Conservation (phyloP, 371 early-diverging fungal genomes). For the Lichtheimia ramosa region DNA sequence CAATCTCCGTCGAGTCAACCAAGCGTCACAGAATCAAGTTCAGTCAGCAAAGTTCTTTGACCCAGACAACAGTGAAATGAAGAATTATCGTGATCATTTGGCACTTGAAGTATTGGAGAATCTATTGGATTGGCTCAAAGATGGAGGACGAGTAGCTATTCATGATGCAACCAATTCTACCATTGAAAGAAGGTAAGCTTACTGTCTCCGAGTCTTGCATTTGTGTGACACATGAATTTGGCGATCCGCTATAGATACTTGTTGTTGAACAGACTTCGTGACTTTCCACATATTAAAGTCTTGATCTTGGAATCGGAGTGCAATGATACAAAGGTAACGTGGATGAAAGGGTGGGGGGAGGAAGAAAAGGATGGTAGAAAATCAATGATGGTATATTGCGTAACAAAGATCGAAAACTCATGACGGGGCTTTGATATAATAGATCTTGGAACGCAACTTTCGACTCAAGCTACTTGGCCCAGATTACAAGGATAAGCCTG, state of each 20-base stretch:
- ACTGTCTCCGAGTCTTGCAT: neutral
- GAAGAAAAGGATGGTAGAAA: too few relatives aligned
- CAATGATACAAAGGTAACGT: slow-evolving; percentile 49
- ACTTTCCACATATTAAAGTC: slow-evolving; percentile 56
- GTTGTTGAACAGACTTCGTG: slow-evolving; percentile 62
- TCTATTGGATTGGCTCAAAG: slow-evolving; percentile 73
- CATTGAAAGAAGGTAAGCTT: slow-evolving; percentile 59
- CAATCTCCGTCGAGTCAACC: slow-evolving; percentile 69
- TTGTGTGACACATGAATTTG: neutral
- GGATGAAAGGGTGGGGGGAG: too few relatives aligned
- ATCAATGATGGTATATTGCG: too few relatives aligned
- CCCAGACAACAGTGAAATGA: slow-evolving; percentile 71
- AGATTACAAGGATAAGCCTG: slow-evolving; percentile 76
- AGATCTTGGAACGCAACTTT: slow-evolving; percentile 74
- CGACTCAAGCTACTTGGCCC: slow-evolving; percentile 81
- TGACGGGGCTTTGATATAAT: neutral
- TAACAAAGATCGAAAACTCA: too few relatives aligned
- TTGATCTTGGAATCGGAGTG: slow-evolving; percentile 77
- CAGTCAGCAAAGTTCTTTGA: slow-evolving; percentile 75
- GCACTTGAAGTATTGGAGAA: slow-evolving; percentile 85
- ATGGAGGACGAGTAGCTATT: slow-evolving; percentile 76
- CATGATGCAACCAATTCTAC: slow-evolving; percentile 93
- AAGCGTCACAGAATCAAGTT: slow-evolving; percentile 38
- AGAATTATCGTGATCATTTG: slow-evolving; percentile 67
- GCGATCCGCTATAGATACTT: slow-evolving; percentile 37